phyloP scores from a whole-genome alignment of 306 rosid genomes.

The Datisca glomerata region DNA sequence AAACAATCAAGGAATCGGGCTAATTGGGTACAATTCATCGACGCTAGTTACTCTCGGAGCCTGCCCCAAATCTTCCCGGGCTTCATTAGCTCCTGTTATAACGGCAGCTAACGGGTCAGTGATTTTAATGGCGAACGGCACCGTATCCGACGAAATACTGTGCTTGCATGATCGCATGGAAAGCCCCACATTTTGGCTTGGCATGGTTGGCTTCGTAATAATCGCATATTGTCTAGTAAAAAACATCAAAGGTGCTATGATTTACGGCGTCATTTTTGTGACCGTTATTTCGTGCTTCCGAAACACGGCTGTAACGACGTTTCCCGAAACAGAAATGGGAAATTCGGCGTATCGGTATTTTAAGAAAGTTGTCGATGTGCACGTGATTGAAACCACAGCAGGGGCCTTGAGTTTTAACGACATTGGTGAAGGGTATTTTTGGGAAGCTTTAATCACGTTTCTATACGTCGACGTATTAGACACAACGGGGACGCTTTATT shows the following conservation, averaged over 20 bases:
- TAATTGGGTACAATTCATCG: conserved; percentile 62
- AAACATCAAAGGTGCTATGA: conserved; percentile 83
- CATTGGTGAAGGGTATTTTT: conserved; percentile 47
- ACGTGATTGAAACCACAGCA: conserved; percentile 57
- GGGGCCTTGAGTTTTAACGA: conserved; percentile 68
- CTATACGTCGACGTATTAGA: conserved; percentile 79
- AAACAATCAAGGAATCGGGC: conserved; percentile 72
- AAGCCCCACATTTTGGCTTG: conserved; percentile 92
- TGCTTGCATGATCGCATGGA: conserved; percentile 63
- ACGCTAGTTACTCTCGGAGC: conserved; percentile 65
- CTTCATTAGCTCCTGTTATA: conserved; percentile 50
- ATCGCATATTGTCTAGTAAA: conserved; percentile 66
- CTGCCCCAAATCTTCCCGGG: conserved; percentile 53
- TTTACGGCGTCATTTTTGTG: conserved; percentile 77
- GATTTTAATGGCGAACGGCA: conserved; percentile 37
- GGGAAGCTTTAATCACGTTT: conserved; percentile 86
- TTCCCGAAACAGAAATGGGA: conserved; percentile 49
- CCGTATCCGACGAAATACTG: conserved; percentile 43
- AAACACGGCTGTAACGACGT: conserved; percentile 60
- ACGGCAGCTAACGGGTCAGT: conserved; percentile 50
- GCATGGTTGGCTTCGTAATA: conserved; percentile 66
- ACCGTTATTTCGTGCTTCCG: conserved; percentile 89
- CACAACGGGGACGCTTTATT: conserved; percentile 83
- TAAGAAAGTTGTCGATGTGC: conserved; percentile 71
- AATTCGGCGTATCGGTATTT: conserved; percentile 50